Percentiles rank a stretch among this genome's conserved stretches.
Conservation (phyloP, 768 basidiomycete genomes). For the Leccinum aurantiacum region DNA sequence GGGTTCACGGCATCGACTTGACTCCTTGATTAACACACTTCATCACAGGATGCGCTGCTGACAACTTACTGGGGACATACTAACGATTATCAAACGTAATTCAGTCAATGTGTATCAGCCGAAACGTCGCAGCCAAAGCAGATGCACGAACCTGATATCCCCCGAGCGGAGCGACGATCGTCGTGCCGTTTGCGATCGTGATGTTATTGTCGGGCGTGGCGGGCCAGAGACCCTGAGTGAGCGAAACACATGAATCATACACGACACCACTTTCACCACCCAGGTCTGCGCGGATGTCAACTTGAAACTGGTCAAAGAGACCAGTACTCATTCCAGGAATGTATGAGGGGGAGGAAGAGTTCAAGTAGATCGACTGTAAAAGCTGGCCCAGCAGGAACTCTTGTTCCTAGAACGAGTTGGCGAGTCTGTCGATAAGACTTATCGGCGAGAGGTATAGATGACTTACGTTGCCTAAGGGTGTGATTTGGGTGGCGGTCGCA, state of each 20-base stretch:
- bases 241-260: conserved; percentile 61
- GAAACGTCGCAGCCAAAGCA: not conserved
- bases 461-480: conserved; percentile 64
- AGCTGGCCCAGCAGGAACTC: conserved; percentile 55
- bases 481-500: conserved; percentile 56
- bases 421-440: not conserved
- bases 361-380: conserved; percentile 54
- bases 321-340: conserved; percentile 42
- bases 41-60: not conserved
- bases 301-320: conserved; percentile 39
- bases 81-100: conserved; percentile 6
- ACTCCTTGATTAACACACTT: conserved; percentile 8
- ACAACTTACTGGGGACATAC: conserved; percentile 43
- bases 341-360: conserved; percentile 50
- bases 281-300: conserved; percentile 60
- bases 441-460: not conserved
- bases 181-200: conserved; percentile 66
- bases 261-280: conserved; percentile 71
- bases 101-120: conserved; percentile 8
- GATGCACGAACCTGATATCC: conserved; percentile 59
- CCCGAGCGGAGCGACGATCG: conserved; percentile 53
- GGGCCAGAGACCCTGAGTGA: conserved; percentile 72
- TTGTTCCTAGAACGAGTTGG: conserved; percentile 43
- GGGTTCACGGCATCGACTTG: conserved; percentile 66
- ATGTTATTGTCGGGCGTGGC: conserved; percentile 44